These are phyloP conservation scores for Volvox carteri DNA, from an alignment of 163 green algal species.

Conservation along the genomic window DNA sequence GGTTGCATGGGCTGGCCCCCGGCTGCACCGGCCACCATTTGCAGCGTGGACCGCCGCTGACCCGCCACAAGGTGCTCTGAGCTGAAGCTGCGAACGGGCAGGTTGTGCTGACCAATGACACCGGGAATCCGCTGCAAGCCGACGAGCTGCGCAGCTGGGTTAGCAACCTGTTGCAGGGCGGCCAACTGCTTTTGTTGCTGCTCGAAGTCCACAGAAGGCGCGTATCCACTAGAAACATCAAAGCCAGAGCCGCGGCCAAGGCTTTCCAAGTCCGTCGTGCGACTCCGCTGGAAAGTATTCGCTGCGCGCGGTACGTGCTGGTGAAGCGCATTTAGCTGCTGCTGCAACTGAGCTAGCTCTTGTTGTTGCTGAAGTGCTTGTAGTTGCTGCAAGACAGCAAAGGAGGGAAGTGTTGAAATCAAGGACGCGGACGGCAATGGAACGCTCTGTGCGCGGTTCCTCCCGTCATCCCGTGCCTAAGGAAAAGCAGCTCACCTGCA, in stretches of 20 bases:
- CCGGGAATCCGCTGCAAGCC: conserved; percentile 36
- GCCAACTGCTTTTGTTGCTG: conserved; percentile 18
- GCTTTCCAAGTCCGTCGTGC: conserved; percentile 42
- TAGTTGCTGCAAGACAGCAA: conserved; percentile 12
- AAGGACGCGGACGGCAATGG: background rate
- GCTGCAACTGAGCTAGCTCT: conserved; percentile 28
- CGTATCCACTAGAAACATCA: background rate
- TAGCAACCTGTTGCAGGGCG: conserved; percentile 10
- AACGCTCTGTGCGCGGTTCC: too few relatives aligned
- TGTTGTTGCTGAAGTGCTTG: conserved; percentile 50
- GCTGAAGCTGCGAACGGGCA: conserved; percentile 49
- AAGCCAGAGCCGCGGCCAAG: background rate
- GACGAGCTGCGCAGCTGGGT: background rate
- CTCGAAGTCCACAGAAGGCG: background rate
- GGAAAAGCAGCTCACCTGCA: conserved; percentile 35
- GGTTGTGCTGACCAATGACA: conserved; percentile 41
- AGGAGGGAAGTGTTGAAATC: background rate
- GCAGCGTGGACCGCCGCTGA: background rate
- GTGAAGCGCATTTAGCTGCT: conserved; percentile 30
- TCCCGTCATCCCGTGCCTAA: too few relatives aligned
- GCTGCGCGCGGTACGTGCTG: background rate
- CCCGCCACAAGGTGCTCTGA: conserved; percentile 46
- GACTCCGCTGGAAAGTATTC: conserved; percentile 43
- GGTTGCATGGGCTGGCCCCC: background rate
- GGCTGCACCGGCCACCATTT: background rate